phyloP scores from a whole-genome alignment of 2,329 filamentous ascomycete genomes.

The Orbilia brochopaga region DNA sequence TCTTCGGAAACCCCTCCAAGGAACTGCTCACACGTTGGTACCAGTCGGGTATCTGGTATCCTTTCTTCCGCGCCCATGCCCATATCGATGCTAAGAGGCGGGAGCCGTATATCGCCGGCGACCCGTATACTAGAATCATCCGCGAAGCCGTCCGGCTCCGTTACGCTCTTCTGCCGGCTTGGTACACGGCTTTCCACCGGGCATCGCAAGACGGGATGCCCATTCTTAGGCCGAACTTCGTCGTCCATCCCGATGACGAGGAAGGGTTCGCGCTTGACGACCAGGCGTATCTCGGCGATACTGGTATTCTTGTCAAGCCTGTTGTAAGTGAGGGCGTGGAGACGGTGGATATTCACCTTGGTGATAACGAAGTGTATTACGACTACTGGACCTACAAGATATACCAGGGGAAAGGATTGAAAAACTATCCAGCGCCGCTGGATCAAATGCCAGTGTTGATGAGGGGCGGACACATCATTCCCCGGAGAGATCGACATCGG shows the following conservation, averaged over 20 bases:
- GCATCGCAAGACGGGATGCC: conserved; percentile 82
- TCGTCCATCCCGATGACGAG: conserved; percentile 85
- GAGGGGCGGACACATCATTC: conserved; percentile 89
- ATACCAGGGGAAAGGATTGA: conserved; percentile 74
- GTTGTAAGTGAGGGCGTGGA: conserved; percentile 74
- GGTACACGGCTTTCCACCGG: conserved; percentile 97
- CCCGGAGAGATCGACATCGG: conserved; percentile 72
- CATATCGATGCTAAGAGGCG: conserved; percentile 94
- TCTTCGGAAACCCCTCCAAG: conserved; percentile 95
- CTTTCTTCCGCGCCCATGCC: conserved; percentile 95
- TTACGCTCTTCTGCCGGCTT: conserved; percentile 86
- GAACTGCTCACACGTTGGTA: conserved; percentile 95
- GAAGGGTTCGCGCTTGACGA: conserved; percentile 87
- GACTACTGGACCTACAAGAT: conserved; percentile 90
- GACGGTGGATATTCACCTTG: conserved; percentile 80
- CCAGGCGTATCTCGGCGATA: conserved; percentile 87
- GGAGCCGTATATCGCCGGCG: conserved; percentile 86
- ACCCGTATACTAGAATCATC: conserved; percentile 84
- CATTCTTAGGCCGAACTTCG: conserved; percentile 90
- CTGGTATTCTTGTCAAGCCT: conserved; percentile 90
- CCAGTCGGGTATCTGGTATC: conserved; percentile 94
- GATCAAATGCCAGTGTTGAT: conserved; percentile 89
- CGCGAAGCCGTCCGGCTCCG: conserved; percentile 84
- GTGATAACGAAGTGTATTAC: conserved; percentile 88
- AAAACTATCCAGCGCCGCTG: conserved; percentile 74